A percentile compares a stretch with the other conserved stretches of the same genome.
These are phyloP conservation scores for Calonectria pseudoturangicola DNA, from an alignment of 2,329 filamentous ascomycete species.

Conservation along the genomic window DNA sequence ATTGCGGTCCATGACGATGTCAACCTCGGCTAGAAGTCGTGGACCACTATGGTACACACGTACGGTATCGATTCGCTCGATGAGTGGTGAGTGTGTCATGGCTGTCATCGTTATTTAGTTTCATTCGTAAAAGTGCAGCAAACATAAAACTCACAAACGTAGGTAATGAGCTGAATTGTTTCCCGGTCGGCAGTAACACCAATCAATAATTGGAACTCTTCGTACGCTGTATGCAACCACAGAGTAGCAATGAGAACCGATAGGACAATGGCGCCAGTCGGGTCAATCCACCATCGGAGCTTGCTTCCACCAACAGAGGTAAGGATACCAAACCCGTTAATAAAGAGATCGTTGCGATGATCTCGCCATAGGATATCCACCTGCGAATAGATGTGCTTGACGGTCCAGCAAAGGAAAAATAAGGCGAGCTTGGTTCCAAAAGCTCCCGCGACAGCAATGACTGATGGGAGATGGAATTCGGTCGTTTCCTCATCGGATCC, in stretches of 20 bases:
- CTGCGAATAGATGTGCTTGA: constrained; percentile 30
- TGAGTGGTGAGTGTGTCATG: constrained; percentile 7
- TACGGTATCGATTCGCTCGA: constrained; percentile 17
- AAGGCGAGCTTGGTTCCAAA: constrained; percentile 16
- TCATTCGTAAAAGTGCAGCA: no score
- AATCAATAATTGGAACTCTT: constrained; percentile 8
- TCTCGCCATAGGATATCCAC: constrained; percentile 25
- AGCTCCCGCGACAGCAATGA: constrained; percentile 10
- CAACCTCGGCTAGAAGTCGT: constrained; percentile 23
- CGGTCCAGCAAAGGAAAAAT: constrained; percentile 24
- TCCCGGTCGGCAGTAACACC: constrained; percentile 1
- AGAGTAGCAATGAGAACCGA: constrained; percentile 10
- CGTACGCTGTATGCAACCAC: constrained; percentile 17
- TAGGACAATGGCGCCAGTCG: constrained; percentile 2
- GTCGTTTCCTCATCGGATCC: constrained; percentile 6
- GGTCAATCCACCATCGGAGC: constrained; percentile 25
- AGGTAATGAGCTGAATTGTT: constrained; percentile 13
- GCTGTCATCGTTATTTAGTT: background rate
- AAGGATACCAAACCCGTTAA: constrained; percentile 23
- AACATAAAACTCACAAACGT: constrained; percentile 2
- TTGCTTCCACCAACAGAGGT: constrained; percentile 23
- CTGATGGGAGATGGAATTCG: background rate
- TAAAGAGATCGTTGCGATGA: constrained; percentile 27
- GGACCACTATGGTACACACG: constrained; percentile 23
- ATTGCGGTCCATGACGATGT: constrained; percentile 28